These are phyloP conservation scores for Vachellia pachyceras DNA, from an alignment of 306 rosid species.

Conservation along the genomic window DNA sequence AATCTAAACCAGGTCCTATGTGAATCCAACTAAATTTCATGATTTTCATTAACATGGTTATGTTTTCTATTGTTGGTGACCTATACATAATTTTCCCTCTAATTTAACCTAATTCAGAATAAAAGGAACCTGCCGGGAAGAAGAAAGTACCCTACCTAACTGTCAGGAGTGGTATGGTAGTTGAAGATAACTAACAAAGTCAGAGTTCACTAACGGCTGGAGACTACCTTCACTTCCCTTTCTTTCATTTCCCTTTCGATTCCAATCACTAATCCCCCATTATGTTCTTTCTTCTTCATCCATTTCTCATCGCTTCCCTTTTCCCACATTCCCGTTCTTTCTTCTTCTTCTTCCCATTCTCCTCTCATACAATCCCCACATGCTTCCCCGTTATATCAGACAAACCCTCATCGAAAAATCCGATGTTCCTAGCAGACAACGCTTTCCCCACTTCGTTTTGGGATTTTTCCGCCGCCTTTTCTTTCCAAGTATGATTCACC, in stretches of 20 bases:
- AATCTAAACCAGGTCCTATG: no score
- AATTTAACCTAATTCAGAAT: background rate
- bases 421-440: conserved; percentile 31
- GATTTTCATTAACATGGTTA: no score
- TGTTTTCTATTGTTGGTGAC: no score
- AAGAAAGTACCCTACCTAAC: conserved; percentile 41
- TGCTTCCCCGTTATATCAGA: conserved; percentile 50
- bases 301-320: background rate
- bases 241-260: conserved; percentile 44
- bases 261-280: conserved; percentile 43
- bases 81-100: no score
- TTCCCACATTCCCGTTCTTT: background rate
- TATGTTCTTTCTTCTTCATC: conserved; percentile 3
- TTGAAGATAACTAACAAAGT: conserved; percentile 27
- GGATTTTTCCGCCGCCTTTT: conserved; percentile 45
- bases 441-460: conserved; percentile 23
- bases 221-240: background rate
- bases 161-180: conserved; percentile 53
- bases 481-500: conserved; percentile 43
- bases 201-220: background rate
- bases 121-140: background rate
- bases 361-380: conserved; percentile 21
- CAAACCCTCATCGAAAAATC: conserved; percentile 53
- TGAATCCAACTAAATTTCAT: no score
- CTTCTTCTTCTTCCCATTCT: conserved; percentile 13